Evolutionary conservation across 352 stramenopile species (phyloP).

Genomic region (Phytophthora constricta): DNA sequence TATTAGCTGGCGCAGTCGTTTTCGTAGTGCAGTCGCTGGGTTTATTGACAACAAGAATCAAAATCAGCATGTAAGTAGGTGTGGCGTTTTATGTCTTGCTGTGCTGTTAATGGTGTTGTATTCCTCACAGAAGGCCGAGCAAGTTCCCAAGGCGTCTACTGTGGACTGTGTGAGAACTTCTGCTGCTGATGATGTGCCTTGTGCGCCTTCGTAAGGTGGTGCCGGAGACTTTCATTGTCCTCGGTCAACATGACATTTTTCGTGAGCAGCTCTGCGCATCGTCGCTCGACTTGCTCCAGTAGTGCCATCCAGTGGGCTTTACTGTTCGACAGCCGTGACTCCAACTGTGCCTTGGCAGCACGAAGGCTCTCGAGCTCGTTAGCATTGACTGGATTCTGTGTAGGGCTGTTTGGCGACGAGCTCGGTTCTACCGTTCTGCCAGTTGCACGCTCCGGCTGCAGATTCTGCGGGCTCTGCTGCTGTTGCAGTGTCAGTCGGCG

Average conservation of each 20-base stretch:
- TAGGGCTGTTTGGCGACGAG: not conserved
- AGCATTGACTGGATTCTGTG: not conserved
- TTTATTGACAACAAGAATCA: not conserved
- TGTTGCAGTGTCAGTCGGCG: constrained; percentile 34
- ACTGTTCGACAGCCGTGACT: constrained; percentile 38
- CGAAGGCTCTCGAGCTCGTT: constrained; percentile 26
- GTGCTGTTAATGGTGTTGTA: not conserved
- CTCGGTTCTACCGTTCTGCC: constrained; percentile 1
- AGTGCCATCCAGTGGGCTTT: constrained; percentile 51
- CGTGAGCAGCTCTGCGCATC: constrained; percentile 66
- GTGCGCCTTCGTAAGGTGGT: constrained; percentile 36
- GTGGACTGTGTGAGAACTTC: constrained; percentile 13
- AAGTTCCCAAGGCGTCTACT: not conserved
- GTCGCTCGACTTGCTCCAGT: constrained; percentile 61
- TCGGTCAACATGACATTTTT: constrained; percentile 79
- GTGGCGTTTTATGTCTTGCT: constrained; percentile 6
- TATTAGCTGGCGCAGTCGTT: constrained; percentile 26
- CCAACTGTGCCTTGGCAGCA: constrained; percentile 45
- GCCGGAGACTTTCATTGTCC: constrained; percentile 59
- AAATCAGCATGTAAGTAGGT: constrained; percentile 29
- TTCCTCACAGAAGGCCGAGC: too few relatives aligned
- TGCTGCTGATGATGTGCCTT: not conserved
- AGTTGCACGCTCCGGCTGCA: not conserved
- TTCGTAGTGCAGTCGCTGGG: constrained; percentile 21
- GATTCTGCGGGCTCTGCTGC: constrained; percentile 21